Evolutionary conservation across 176 grass and related monocot species (phyloP).

Genomic region (sorghum (Sorghum bicolor)): DNA sequence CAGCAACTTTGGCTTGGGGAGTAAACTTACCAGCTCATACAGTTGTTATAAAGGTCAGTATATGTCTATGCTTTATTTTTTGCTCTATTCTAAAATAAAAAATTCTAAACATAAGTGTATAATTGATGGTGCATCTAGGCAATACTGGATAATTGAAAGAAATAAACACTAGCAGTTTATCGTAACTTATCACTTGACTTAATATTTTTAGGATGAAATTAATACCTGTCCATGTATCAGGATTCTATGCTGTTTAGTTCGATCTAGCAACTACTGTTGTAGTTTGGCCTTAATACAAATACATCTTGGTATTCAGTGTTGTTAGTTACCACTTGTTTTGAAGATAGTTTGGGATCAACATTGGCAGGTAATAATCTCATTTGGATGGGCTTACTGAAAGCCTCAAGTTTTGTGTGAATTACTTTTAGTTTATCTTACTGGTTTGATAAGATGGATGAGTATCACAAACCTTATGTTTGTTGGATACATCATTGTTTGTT

Average conservation of each 20-base stretch:
- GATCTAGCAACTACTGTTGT: background rate
- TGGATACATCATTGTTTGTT: conserved; percentile 11
- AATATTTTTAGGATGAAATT: conserved; percentile 9
- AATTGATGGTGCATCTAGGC: background rate
- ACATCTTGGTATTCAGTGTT: background rate
- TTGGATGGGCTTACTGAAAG: conserved; percentile 10
- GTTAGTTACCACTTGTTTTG: background rate
- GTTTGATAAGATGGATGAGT: conserved; percentile 18
- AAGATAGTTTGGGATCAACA: background rate
- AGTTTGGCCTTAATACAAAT: background rate
- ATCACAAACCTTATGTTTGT: conserved; percentile 2
- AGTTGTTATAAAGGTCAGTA: conserved; percentile 89
- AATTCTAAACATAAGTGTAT: background rate
- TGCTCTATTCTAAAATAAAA: background rate
- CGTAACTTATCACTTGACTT: background rate
- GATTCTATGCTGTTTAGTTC: background rate
- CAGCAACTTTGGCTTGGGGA: conserved; percentile 98
- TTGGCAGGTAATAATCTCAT: conserved; percentile 9
- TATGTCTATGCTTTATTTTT: conserved; percentile 2
- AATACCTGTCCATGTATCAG: background rate
- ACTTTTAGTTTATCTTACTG: background rate
- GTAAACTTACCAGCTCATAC: conserved; percentile 98
- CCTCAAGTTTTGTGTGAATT: background rate
- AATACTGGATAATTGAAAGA: background rate
- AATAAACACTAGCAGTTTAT: background rate